A percentile compares a stretch with the other conserved stretches of the same genome.
phyloP scores from a whole-genome alignment of 164 flowering plant genomes.

The Dillenia suffruticosa region DNA sequence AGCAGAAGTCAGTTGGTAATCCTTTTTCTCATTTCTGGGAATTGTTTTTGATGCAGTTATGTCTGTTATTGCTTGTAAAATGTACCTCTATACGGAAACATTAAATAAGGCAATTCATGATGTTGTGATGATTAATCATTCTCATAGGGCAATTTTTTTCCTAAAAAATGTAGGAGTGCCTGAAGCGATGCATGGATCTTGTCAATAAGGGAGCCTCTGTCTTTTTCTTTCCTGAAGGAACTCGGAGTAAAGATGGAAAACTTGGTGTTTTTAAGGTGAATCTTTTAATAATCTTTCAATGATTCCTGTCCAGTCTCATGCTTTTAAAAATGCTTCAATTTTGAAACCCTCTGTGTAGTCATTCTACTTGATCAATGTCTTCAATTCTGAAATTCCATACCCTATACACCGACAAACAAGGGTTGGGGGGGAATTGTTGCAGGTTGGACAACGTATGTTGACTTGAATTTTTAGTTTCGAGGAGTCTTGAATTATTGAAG shows the following conservation, averaged over 20 bases:
- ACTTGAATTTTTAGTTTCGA: too few relatives aligned
- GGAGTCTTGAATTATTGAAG: too few relatives aligned
- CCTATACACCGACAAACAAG: too few relatives aligned
- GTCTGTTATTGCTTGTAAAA: neutral
- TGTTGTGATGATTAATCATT: too few relatives aligned
- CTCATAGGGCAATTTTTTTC: conserved; percentile 2
- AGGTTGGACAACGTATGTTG: too few relatives aligned
- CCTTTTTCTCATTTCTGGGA: conserved; percentile 3
- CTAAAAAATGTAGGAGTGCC: conserved; percentile 56
- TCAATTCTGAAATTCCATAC: too few relatives aligned
- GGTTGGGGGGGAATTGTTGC: too few relatives aligned
- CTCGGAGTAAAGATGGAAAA: conserved; percentile 83
- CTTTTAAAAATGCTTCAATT: too few relatives aligned
- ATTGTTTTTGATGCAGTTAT: neutral
- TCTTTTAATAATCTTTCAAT: neutral
- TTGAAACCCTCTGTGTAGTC: too few relatives aligned
- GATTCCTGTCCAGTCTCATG: too few relatives aligned
- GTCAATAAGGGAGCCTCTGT: conserved; percentile 83
- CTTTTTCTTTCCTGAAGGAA: conserved; percentile 97
- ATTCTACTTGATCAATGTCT: too few relatives aligned
- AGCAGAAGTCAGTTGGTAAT: conserved; percentile 87
- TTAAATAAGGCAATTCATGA: too few relatives aligned
- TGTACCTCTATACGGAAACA: neutral
- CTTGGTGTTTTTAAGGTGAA: conserved; percentile 83
- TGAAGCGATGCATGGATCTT: conserved; percentile 78